These are phyloP conservation scores for Tylopilus cervinicoccineus DNA, from an alignment of 768 basidiomycete genomes.

Conservation along the genomic window DNA sequence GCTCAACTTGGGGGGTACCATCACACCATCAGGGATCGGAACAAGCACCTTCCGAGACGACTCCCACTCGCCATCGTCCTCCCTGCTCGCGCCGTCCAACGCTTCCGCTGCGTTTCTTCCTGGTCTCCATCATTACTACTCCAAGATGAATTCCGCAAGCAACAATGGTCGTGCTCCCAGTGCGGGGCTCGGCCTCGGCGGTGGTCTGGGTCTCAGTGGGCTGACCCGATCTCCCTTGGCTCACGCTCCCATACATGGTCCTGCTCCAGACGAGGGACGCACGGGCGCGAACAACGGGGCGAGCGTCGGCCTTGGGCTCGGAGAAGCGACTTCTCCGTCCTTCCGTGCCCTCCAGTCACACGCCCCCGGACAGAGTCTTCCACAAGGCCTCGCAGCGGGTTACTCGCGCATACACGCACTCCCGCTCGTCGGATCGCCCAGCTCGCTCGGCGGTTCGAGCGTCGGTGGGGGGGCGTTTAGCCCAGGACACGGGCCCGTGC, in stretches of 20 bases:
- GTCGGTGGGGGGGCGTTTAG: constrained; percentile 27
- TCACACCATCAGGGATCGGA: constrained; percentile 12
- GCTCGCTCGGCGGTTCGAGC: constrained; percentile 27
- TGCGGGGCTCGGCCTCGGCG: constrained; percentile 18
- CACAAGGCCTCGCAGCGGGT: constrained; percentile 89
- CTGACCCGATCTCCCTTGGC: constrained; percentile 28
- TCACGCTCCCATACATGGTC: constrained; percentile 25
- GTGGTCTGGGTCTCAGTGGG: constrained; percentile 23
- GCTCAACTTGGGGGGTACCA: constrained; percentile 11
- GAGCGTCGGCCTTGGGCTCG: constrained; percentile 19
- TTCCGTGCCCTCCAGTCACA: constrained; percentile 81
- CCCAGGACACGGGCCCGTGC: constrained; percentile 29
- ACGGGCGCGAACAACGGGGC: constrained; percentile 9
- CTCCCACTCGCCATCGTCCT: constrained; percentile 28
- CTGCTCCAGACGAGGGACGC: constrained; percentile 26
- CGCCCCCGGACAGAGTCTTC: constrained; percentile 86
- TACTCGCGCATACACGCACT: constrained; percentile 85
- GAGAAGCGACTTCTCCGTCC: constrained; percentile 54
- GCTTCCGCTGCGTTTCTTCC: constrained; percentile 82
- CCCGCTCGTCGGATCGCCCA: constrained; percentile 39
- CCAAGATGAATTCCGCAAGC: constrained; percentile 41
- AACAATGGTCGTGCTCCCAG: constrained; percentile 28
- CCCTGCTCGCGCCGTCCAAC: constrained; percentile 60
- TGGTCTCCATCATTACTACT: constrained; percentile 62
- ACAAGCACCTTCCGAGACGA: constrained; percentile 33